These are phyloP conservation scores for Rhizoctonia solani DNA, from an alignment of 1,284 basidiomycete genomes.

Conservation along the genomic window DNA sequence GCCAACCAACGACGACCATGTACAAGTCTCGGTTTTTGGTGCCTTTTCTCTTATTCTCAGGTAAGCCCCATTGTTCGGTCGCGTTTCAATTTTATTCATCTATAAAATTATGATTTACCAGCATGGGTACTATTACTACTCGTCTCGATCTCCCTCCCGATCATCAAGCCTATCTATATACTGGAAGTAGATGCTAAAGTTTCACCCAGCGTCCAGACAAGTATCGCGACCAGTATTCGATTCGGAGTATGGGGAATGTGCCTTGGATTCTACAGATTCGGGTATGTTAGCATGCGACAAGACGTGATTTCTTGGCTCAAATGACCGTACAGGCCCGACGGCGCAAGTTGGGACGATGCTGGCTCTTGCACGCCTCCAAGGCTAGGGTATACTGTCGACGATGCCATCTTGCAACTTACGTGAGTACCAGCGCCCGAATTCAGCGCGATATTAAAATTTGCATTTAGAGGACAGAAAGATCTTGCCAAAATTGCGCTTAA, in stretches of 20 bases:
- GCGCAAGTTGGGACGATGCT: slow-evolving; percentile 26
- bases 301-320: background rate
- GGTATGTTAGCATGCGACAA: background rate
- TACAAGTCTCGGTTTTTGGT: slow-evolving; percentile 21
- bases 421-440: slow-evolving; percentile 21
- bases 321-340: background rate
- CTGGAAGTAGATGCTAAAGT: slow-evolving; percentile 56
- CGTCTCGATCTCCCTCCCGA: slow-evolving; percentile 71
- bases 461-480: slow-evolving; percentile 49
- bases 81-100: background rate
- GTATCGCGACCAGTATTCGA: slow-evolving; percentile 61
- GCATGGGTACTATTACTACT: slow-evolving; percentile 73
- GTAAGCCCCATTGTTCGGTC: background rate
- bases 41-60: slow-evolving; percentile 21
- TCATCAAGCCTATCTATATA: slow-evolving; percentile 73
- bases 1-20: background rate
- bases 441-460: background rate
- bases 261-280: slow-evolving; percentile 45
- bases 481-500: slow-evolving; percentile 53
- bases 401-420: slow-evolving; percentile 43
- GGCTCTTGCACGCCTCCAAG: slow-evolving; percentile 15
- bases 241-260: slow-evolving; percentile 81
- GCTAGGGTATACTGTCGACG: slow-evolving; percentile 21
- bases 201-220: slow-evolving; percentile 49
- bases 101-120: slow-evolving; percentile 3